Evolutionary conservation across 1,284 basidiomycete genomes (phyloP).

Genomic region (Blastosporella zonata): DNA sequence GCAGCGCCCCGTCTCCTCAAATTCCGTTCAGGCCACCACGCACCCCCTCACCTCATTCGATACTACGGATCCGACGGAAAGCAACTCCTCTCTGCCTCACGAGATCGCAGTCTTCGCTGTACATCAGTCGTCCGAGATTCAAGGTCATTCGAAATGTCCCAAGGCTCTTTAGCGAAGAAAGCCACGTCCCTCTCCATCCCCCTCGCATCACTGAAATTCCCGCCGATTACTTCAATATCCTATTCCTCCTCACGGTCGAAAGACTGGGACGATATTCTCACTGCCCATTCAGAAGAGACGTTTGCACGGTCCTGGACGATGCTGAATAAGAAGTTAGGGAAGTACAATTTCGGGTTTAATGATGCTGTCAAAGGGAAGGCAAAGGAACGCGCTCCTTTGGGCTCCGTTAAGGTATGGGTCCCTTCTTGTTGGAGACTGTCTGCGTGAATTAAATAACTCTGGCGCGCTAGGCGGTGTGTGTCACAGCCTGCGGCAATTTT

Average conservation of each 20-base stretch:
- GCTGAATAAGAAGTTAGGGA: slow-evolving; percentile 78
- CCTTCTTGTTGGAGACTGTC: background rate
- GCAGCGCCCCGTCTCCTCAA: slow-evolving; percentile 86
- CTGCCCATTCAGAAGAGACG: slow-evolving; percentile 80
- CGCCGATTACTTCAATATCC: slow-evolving; percentile 74
- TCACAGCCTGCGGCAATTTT: slow-evolving; percentile 97
- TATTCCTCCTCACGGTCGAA: slow-evolving; percentile 82
- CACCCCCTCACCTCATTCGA: slow-evolving; percentile 88
- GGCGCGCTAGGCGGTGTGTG: slow-evolving; percentile 70
- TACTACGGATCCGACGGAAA: slow-evolving; percentile 98
- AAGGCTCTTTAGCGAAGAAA: slow-evolving; percentile 88
- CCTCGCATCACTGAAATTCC: slow-evolving; percentile 78
- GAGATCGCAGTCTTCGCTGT: slow-evolving; percentile 85
- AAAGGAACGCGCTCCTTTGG: slow-evolving; percentile 40
- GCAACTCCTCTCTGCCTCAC: slow-evolving; percentile 83
- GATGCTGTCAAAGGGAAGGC: slow-evolving; percentile 48
- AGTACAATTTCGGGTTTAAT: slow-evolving; percentile 58
- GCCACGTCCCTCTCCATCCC: slow-evolving; percentile 80
- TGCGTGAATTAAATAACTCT: background rate
- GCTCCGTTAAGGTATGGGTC: slow-evolving; percentile 58
- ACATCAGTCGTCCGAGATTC: slow-evolving; percentile 94
- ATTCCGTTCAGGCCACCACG: slow-evolving; percentile 88
- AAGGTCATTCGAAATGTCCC: slow-evolving; percentile 90
- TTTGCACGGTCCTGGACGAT: slow-evolving; percentile 87
- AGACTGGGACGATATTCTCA: slow-evolving; percentile 98